Evolutionary conservation across 768 basidiomycete genomes (phyloP).

Genomic region (Mycena rosella): DNA sequence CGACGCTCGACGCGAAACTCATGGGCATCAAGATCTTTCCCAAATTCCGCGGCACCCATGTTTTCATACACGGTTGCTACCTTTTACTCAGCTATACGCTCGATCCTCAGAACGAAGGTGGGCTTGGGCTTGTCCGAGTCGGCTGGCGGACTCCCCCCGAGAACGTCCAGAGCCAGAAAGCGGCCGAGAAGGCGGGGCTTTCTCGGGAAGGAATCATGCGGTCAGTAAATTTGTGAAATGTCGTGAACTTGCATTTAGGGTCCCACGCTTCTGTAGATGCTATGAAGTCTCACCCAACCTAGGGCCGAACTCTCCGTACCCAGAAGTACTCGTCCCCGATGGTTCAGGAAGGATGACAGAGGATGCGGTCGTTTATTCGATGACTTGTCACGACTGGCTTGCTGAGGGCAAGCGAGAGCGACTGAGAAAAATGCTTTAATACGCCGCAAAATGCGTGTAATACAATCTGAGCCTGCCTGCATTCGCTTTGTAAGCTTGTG

Average conservation of each 20-base stretch:
- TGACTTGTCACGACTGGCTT: constrained; percentile 39
- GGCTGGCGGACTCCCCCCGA: constrained; percentile 39
- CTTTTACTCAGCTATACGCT: constrained; percentile 37
- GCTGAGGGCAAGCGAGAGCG: constrained; percentile 29
- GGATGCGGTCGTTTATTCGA: constrained; percentile 40
- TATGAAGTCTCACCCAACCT: constrained; percentile 38
- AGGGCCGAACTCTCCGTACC: constrained; percentile 30
- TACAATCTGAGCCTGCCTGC: too few species aligned
- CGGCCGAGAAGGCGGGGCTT: constrained; percentile 38
- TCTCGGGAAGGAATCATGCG: constrained; percentile 37
- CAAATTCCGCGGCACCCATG: constrained; percentile 36
- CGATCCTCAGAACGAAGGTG: constrained; percentile 30
- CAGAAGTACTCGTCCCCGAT: constrained; percentile 30
- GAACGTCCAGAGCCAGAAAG: constrained; percentile 37
- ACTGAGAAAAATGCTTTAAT: constrained; percentile 23
- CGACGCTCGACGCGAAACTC: constrained; percentile 37
- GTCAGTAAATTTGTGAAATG: neutral
- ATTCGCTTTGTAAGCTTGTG: too few species aligned
- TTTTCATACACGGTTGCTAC: constrained; percentile 36
- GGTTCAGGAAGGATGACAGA: constrained; percentile 37
- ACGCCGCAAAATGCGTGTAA: neutral
- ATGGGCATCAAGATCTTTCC: constrained; percentile 39
- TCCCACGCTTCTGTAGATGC: constrained; percentile 26
- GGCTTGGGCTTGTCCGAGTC: constrained; percentile 36
- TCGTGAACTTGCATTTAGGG: neutral